Conservation (phyloP, 805 yeast species). For the Pichia eremophila region DNA sequence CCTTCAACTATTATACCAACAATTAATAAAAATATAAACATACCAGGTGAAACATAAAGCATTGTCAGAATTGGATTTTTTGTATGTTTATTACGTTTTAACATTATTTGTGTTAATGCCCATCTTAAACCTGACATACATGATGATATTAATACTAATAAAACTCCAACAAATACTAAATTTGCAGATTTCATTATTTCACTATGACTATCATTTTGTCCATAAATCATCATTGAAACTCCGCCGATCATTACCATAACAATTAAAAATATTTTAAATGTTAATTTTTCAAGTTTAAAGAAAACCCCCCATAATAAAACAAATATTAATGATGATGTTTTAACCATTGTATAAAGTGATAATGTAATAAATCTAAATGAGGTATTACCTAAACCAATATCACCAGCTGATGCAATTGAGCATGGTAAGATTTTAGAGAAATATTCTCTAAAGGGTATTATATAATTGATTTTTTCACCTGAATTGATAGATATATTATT, state of each 20-base stretch:
- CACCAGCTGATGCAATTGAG: conserved; percentile 82
- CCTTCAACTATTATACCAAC: conserved; percentile 70
- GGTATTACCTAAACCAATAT: conserved; percentile 85
- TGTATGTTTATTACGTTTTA: conserved; percentile 49
- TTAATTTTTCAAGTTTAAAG: conserved; percentile 67
- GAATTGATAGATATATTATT: too few relatives aligned
- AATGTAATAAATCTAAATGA: conserved; percentile 73
- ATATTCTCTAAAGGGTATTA: conserved; percentile 32
- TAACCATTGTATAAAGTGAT: conserved; percentile 85
- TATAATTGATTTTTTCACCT: conserved; percentile 9
- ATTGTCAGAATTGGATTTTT: conserved; percentile 79
- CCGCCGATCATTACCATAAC: conserved; percentile 76
- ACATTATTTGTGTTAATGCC: conserved; percentile 84
- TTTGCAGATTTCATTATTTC: neutral
- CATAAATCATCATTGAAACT: conserved; percentile 78
- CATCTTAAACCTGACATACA: conserved; percentile 85
- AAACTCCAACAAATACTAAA: conserved; percentile 45
- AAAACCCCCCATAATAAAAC: conserved; percentile 82
- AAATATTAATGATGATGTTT: conserved; percentile 80
- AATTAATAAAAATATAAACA: conserved; percentile 53
- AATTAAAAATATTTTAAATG: conserved; percentile 56
- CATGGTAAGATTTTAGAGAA: conserved; percentile 64
- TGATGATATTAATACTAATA: conserved; percentile 68
- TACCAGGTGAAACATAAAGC: conserved; percentile 74
- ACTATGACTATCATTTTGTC: conserved; percentile 22